Base-by-base conservation (phyloP, 2,329 filamentous ascomycete species). In the Cytospora paraplurivora region DNA sequence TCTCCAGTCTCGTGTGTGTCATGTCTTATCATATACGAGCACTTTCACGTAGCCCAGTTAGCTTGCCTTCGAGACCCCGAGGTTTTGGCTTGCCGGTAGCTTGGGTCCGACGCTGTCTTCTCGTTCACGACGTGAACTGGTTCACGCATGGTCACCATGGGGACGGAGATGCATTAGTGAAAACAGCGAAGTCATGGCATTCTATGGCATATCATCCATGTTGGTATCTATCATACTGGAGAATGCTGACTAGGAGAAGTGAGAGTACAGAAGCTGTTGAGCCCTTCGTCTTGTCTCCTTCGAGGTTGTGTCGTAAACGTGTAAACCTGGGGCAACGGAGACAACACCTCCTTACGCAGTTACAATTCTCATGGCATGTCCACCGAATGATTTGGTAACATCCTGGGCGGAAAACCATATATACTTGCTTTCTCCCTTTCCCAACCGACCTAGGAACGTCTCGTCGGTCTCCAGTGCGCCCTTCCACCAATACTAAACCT, bases 331-430 rank as follows among this genome's bases (percentile, higher is more conserved):
- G 21, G 15, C 8, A 33, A 57, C 6, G 13, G 15, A 49, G 17
- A 32, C 19, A 8, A 7, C 13, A 11, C 17, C 21, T 15, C 44
- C 21, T 44, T 4, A 53, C 19, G 17, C 11, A 51, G 41, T 35
- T 41, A 35, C 49, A 63, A 53, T 3, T 63, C 19, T 53, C 37
- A 59, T 49, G 50, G 57, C 60, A 65, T 44, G 55, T 53, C 41
- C 54, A 49, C 41, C 53, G 53, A 44, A 37, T 41, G 17, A 21
- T 32, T 33, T 59, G 35, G 55, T n/a, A 35, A 49, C 53, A 34
- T 35, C 27, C 33, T 34, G 44, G 49, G n/a, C 52, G 60, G 53
- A 63, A n/a, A 32, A 17, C 19, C 44, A 21, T 60, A 34, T 55
- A 17, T 44, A 49, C 19, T 49, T 17, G 17, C 37, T 47, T 53